phyloP scores from a whole-genome alignment of 139 green algal species.

The Chlamydomonas sphaeroides region DNA sequence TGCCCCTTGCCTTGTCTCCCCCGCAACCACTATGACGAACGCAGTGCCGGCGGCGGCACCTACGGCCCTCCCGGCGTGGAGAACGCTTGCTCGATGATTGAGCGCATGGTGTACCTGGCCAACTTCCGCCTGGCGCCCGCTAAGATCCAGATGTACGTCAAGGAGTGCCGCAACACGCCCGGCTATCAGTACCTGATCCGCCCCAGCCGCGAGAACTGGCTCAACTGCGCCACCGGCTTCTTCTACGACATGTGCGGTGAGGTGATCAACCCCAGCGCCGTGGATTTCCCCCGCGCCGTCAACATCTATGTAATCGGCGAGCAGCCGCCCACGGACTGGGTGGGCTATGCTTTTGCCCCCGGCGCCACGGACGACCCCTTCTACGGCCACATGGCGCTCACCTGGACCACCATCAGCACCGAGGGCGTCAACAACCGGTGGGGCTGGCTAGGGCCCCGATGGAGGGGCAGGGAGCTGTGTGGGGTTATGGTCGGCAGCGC shows the following conservation, averaged over 20 bases:
- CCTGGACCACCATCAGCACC: background rate
- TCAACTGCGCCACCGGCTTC: background rate
- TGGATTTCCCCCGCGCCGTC: constrained; percentile 8
- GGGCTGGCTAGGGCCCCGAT: too few species aligned
- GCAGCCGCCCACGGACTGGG: background rate
- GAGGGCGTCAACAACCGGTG: constrained; percentile 27
- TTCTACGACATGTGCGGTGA: constrained; percentile 2
- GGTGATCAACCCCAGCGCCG: background rate
- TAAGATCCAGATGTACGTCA: constrained; percentile 1
- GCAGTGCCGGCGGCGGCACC: background rate
- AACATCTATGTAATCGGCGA: constrained; percentile 17
- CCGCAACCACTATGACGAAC: too few species aligned
- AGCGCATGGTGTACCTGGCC: background rate
- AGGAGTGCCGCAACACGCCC: constrained; percentile 7
- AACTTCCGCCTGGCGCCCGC: constrained; percentile 20
- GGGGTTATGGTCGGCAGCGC: too few species aligned
- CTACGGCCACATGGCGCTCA: constrained; percentile 1
- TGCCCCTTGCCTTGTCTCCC: background rate
- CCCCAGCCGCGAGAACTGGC: background rate
- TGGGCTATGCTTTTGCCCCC: background rate
- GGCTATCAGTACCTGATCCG: background rate
- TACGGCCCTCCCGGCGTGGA: constrained; percentile 1
- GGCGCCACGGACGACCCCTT: background rate
- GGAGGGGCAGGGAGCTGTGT: too few species aligned
- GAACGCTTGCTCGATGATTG: background rate